A percentile compares a stretch with the other conserved stretches of the same genome.
phyloP scores from a whole-genome alignment of 2,329 filamentous ascomycete species.

The Verticillium zaregamsianum region DNA sequence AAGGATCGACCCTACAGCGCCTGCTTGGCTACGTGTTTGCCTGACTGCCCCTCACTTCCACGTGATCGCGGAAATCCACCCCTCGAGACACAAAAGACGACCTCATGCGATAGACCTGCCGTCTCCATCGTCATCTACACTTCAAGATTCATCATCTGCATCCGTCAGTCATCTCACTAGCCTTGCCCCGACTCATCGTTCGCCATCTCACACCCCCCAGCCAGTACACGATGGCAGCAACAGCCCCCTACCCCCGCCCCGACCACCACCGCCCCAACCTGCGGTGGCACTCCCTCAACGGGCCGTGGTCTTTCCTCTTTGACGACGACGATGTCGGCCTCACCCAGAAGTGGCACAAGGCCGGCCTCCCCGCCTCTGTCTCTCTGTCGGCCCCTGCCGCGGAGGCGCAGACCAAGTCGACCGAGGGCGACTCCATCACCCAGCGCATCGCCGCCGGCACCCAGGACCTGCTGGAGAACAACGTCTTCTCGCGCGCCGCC shows the following conservation, averaged over 20 bases:
- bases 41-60: background rate
- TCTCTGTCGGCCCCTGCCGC: constrained; percentile 15
- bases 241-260: constrained; percentile 52
- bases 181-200: background rate
- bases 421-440: constrained; percentile 25
- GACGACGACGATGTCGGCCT: constrained; percentile 60
- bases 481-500: constrained; percentile 27
- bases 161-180: background rate
- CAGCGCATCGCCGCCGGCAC: constrained; percentile 46
- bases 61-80: background rate
- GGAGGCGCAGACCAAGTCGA: constrained; percentile 25
- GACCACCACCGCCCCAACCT: constrained; percentile 56
- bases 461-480: constrained; percentile 41
- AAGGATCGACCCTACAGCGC: background rate
- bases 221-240: background rate
- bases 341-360: constrained; percentile 46
- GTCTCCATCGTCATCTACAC: background rate
- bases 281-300: constrained; percentile 58
- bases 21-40: background rate
- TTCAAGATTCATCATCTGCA: too few species aligned
- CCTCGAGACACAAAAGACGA: background rate
- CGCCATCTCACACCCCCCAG: background rate
- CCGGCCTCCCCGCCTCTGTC: constrained; percentile 37
- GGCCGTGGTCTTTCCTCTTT: constrained; percentile 60
- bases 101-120: background rate